A percentile compares a stretch with the other conserved stretches of the same genome.
phyloP scores from a whole-genome alignment of 1,284 basidiomycete genomes.

The Malassezia caprae region DNA sequence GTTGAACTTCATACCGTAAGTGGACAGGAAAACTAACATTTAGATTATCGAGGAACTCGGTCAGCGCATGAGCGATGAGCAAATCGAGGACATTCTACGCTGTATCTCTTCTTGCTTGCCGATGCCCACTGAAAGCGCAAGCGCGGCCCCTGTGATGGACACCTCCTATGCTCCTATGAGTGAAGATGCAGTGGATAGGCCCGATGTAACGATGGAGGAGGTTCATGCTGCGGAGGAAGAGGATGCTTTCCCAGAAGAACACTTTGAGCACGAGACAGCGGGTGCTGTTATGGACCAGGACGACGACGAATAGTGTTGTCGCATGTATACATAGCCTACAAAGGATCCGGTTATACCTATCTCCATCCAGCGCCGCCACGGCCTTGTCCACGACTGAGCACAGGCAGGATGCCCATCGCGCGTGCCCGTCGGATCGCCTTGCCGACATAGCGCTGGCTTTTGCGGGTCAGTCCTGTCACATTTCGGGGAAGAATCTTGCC shows the following conservation, averaged over 20 bases:
- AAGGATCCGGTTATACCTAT: background rate
- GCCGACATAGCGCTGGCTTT: conserved; percentile 67
- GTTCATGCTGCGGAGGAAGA: conserved; percentile 1
- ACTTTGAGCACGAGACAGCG: conserved; percentile 16
- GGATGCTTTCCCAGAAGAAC: conserved; percentile 19
- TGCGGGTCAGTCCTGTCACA: conserved; percentile 66
- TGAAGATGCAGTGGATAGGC: background rate
- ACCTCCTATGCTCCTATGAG: background rate
- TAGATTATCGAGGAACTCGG: conserved; percentile 60
- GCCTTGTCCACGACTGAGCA: conserved; percentile 29
- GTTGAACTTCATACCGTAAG: conserved; percentile 87
- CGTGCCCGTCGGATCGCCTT: conserved; percentile 84
- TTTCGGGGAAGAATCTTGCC: conserved; percentile 69
- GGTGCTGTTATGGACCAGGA: conserved; percentile 3
- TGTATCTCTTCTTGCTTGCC: conserved; percentile 11
- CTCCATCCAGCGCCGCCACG: conserved; percentile 14
- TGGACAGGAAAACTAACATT: conserved; percentile 48
- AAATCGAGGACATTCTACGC: conserved; percentile 12
- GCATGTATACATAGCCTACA: background rate
- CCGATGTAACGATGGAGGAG: background rate
- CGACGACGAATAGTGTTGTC: conserved; percentile 4
- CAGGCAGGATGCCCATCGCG: conserved; percentile 78
- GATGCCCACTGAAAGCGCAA: background rate
- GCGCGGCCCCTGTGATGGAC: background rate
- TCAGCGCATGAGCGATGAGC: conserved; percentile 15